phyloP scores from a whole-genome alignment of 73 alveolate genomes.

The Blepharisma stoltei region DNA sequence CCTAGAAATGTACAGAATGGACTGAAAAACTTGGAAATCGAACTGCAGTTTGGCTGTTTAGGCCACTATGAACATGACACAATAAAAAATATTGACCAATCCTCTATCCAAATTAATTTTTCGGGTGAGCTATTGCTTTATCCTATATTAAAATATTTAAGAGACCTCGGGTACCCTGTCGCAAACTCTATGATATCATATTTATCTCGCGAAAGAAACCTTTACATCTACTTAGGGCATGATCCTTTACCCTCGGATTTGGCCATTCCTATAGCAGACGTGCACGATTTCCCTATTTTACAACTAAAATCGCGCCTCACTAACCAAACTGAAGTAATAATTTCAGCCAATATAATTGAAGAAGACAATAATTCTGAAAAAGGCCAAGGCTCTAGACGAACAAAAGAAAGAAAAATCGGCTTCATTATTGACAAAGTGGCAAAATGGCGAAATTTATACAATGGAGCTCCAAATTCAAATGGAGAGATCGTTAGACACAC shows the following conservation, averaged over 20 bases:
- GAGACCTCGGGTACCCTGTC: not conserved
- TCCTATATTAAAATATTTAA: not conserved
- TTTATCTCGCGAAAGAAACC: not conserved
- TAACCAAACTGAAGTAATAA: too few species aligned
- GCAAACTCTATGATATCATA: conserved; percentile 14
- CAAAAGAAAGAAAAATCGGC: conserved; percentile 95
- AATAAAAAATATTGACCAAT: too few species aligned
- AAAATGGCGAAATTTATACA: conserved; percentile 92
- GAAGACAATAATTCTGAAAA: conserved; percentile 16
- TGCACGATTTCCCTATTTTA: too few species aligned
- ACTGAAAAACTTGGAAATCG: too few species aligned
- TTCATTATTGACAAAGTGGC: conserved; percentile 90
- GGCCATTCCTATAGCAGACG: too few species aligned
- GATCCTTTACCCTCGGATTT: too few species aligned
- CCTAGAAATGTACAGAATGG: too few species aligned
- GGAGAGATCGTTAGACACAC: conserved; percentile 61
- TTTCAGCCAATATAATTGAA: too few species aligned
- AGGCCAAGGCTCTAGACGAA: conserved; percentile 52
- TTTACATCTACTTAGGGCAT: not conserved
- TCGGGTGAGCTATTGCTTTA: not conserved
- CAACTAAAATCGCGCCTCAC: too few species aligned
- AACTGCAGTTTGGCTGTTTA: too few species aligned
- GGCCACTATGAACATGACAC: too few species aligned
- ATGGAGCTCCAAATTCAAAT: conserved; percentile 77
- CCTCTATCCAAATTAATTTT: too few species aligned